Base-by-base conservation (phyloP, 2,329 filamentous ascomycete species). In the Exophiala viscosa region DNA sequence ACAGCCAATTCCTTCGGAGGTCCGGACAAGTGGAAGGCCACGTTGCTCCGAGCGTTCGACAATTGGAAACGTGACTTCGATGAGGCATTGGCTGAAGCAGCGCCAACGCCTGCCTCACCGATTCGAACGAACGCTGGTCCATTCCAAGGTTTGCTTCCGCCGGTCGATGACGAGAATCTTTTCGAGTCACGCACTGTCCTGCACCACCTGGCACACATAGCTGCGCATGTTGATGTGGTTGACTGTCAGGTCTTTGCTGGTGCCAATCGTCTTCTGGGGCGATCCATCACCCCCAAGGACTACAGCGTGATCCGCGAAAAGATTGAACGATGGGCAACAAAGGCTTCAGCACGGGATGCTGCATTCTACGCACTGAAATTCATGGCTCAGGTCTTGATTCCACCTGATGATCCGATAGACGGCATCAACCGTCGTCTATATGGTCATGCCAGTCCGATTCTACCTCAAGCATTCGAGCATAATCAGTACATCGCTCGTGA, bases 181-280 rank as follows among this genome's bases (percentile, higher is more conserved):
- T 92, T 93, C 62, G 90, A 96, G 67, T 90, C 87, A 58, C 83
- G 90, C 15, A 95, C 87, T 2, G 92, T 96, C 23, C 76, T 97
- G 40, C 91, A 97, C 66, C 90, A 95, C 64, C 76, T 99, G 10
- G 93, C 93, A 0, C 93, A 97, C 69, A 96, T 99, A 89, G 90
- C 90, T 2, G 96, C 96, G 81, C 90, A 97, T 66, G 90, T 95
- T 18, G 92, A 97, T 66, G 90, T 97, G 48, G 88, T 95, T n/a
- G 92, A 97, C 68, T 92, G 90, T 64, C 92, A 97, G 70, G 95
- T 97, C 60, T 96, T 93, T 68, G 93, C 92, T 4, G 85, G 91
- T 7, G 90, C 92, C 1, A 88, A 86, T 62, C 81, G 91, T 28
- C 79, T 96, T 2, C 81, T 97, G 3, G 92, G 93, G 17, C 84